phyloP scores from a whole-genome alignment of 805 yeast species.

The Candida hispaniensis region DNA sequence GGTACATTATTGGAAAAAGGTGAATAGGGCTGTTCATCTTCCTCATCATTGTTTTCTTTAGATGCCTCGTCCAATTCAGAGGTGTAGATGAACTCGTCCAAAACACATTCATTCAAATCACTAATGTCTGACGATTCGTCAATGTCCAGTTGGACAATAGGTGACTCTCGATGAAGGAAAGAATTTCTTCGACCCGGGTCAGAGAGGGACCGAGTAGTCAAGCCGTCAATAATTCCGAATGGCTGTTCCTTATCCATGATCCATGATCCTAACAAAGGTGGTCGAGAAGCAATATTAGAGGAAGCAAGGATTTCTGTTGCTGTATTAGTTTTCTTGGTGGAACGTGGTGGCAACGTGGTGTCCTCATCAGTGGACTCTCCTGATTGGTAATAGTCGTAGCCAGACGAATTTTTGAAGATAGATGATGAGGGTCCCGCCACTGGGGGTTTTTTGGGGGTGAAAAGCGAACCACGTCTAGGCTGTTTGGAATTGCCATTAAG shows the following conservation, averaged over 20 bases:
- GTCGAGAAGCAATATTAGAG: slow-evolving; percentile 66
- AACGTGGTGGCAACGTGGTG: slow-evolving; percentile 63
- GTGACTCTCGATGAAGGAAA: slow-evolving; percentile 17
- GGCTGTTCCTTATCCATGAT: slow-evolving; percentile 66
- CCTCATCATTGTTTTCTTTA: slow-evolving; percentile 20
- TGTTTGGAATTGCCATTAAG: background rate
- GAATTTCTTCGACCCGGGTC: slow-evolving; percentile 23
- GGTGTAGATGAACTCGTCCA: slow-evolving; percentile 81
- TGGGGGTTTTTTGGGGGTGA: slow-evolving; percentile 12
- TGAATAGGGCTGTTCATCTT: slow-evolving; percentile 23
- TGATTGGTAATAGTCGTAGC: slow-evolving; percentile 30
- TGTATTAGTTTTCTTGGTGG: slow-evolving; percentile 10
- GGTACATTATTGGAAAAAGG: slow-evolving; percentile 44
- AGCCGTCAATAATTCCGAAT: slow-evolving; percentile 89
- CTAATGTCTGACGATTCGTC: slow-evolving; percentile 16
- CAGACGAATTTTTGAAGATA: slow-evolving; percentile 7
- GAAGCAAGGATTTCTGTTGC: slow-evolving; percentile 90
- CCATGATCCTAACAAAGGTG: slow-evolving; percentile 92
- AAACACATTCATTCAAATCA: slow-evolving; percentile 38
- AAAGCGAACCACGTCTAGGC: slow-evolving; percentile 2
- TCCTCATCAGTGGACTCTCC: slow-evolving; percentile 96
- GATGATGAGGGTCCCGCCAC: slow-evolving; percentile 11
- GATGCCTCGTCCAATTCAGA: slow-evolving; percentile 63
- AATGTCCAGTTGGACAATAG: slow-evolving; percentile 16
- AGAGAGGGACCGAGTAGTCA: slow-evolving; percentile 78